These are phyloP conservation scores for Neonectria faginata DNA, from an alignment of 2,329 filamentous ascomycete species.

Conservation along the genomic window DNA sequence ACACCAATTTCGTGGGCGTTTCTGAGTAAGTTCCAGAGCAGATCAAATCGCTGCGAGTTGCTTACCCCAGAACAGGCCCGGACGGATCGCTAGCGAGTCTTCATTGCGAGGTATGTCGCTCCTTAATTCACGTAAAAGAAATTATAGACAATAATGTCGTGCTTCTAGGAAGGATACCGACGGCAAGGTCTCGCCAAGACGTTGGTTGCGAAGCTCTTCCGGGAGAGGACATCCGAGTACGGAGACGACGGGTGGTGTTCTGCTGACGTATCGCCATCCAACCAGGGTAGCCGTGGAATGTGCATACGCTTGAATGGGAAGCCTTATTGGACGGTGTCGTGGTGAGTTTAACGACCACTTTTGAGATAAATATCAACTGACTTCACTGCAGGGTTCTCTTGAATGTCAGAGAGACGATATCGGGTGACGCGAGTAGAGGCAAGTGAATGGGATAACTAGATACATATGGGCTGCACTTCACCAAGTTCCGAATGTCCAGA, in stretches of 20 bases:
- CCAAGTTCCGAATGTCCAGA: neutral
- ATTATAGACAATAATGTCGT: fast-evolving
- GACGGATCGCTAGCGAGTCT: constrained; percentile 72
- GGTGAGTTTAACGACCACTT: constrained; percentile 57
- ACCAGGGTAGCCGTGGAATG: constrained; percentile 70
- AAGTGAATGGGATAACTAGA: neutral
- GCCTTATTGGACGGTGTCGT: constrained; percentile 67
- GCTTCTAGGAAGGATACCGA: constrained; percentile 62
- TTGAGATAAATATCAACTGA: constrained; percentile 6
- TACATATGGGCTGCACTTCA: neutral
- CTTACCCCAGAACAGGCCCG: constrained; percentile 53
- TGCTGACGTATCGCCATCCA: constrained; percentile 73
- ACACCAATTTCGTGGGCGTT: constrained; percentile 74
- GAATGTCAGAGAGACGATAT: constrained; percentile 25
- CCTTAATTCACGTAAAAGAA: neutral
- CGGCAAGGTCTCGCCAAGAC: constrained; percentile 72
- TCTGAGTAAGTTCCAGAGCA: constrained; percentile 50
- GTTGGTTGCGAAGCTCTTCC: constrained; percentile 69
- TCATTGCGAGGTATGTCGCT: constrained; percentile 64
- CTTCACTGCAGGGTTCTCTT: constrained; percentile 37
- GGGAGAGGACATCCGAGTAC: constrained; percentile 59
- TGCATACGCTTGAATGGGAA: constrained; percentile 71
- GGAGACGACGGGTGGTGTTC: constrained; percentile 65
- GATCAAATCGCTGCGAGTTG: neutral
- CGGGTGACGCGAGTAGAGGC: neutral